Conservation (phyloP, 768 basidiomycete species). For the Kwoniella sp. region DNA sequence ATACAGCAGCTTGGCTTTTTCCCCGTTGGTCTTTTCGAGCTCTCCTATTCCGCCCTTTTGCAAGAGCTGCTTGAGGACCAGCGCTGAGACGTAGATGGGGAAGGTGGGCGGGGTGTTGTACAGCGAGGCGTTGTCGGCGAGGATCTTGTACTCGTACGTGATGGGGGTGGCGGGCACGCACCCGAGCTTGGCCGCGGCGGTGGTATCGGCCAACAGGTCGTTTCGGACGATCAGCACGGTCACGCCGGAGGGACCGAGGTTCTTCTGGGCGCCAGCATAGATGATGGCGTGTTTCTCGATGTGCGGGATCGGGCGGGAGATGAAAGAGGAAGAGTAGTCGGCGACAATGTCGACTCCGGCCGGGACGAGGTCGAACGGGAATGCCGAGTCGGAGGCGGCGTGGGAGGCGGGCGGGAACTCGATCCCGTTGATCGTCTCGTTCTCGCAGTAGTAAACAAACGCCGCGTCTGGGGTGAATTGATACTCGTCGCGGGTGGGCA, state of each 20-base stretch:
- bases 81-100: conserved; percentile 79
- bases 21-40: conserved; percentile 63
- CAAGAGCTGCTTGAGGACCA: conserved; percentile 70
- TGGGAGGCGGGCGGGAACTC: conserved; percentile 62
- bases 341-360: conserved; percentile 72
- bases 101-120: conserved; percentile 93
- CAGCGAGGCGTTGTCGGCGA: conserved; percentile 69
- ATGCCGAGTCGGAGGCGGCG: conserved; percentile 56
- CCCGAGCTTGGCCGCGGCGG: conserved; percentile 69
- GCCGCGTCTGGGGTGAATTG: conserved; percentile 74
- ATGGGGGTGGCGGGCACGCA: conserved; percentile 67
- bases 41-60: conserved; percentile 63
- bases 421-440: conserved; percentile 95
- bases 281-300: conserved; percentile 88
- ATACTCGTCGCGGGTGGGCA: conserved; percentile 72
- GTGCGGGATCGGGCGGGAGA: conserved; percentile 84
- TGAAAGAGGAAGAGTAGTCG: conserved; percentile 95
- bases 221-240: conserved; percentile 92
- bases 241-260: conserved; percentile 88
- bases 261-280: conserved; percentile 97
- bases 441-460: conserved; percentile 96
- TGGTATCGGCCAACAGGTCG: conserved; percentile 86
- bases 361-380: conserved; percentile 73
- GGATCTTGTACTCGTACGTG: conserved; percentile 74
- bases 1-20: conserved; percentile 77